A percentile compares a stretch with the other conserved stretches of the same genome.
Evolutionary conservation across 306 rosid genomes (phyloP).

Genomic region (Ammopiptanthus mongolicus): DNA sequence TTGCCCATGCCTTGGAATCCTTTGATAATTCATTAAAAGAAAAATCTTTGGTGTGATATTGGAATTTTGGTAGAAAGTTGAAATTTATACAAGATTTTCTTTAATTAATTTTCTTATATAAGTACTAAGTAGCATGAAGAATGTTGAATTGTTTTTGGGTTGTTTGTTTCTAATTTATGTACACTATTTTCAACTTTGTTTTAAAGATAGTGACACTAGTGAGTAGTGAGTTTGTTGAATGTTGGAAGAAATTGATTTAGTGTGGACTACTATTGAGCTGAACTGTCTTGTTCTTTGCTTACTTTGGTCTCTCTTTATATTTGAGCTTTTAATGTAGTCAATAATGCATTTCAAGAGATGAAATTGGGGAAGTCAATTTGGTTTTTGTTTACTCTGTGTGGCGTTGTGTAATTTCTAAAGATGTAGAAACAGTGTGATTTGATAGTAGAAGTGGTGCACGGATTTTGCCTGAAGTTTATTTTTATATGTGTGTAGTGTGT

Average conservation of each 20-base stretch:
- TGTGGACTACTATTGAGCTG: not conserved
- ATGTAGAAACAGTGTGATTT: not conserved
- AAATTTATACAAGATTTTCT: too few relatives aligned
- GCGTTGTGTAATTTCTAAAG: not conserved
- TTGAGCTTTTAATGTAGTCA: not conserved
- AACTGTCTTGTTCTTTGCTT: not conserved
- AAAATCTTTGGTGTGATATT: not conserved
- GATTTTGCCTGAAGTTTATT: not conserved
- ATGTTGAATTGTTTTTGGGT: not conserved
- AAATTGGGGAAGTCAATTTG: not conserved
- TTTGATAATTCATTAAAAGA: not conserved
- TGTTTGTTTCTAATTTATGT: not conserved
- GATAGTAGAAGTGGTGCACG: too few relatives aligned
- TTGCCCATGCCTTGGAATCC: not conserved
- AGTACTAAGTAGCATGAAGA: not conserved
- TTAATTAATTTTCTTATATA: not conserved
- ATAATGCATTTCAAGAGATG: not conserved
- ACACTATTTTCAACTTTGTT: not conserved
- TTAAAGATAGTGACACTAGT: too few relatives aligned
- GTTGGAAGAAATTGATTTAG: not conserved
- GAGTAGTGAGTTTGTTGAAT: not conserved
- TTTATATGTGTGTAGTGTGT: not conserved
- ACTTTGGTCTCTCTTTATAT: not conserved
- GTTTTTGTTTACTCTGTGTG: not conserved
- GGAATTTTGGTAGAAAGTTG: not conserved